Evolutionary conservation across 2,329 filamentous ascomycete genomes (phyloP), one percentile per base, ranked within the genome.

Genomic region (Aureobasidium sp.): DNA sequence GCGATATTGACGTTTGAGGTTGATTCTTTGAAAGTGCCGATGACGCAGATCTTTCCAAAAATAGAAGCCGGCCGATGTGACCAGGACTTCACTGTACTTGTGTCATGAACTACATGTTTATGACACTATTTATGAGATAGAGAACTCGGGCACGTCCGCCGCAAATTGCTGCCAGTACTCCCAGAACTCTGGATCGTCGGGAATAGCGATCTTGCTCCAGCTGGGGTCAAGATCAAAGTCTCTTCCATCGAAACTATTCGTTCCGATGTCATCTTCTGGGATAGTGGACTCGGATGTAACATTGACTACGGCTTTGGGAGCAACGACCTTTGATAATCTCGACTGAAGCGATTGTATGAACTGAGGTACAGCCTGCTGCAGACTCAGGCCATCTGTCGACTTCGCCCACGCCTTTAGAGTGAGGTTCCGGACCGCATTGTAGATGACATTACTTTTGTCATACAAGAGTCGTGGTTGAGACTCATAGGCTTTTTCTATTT

Each of bases 401-500:
- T 36, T 59, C 8, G 41, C 34, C 76, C 78, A 81, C 1, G 78
- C 75, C 59, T 76, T 77, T 1, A 80, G 63, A 2, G 75, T 75
- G 25, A 81, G 66, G 50, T 73, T 75, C 1, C 73, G 71, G 3
- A 80, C 67, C 0, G 78, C 78, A 25, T 75, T 66, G 29, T 77
- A 73, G 6, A 81, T 68, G 0, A 76, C 73, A 49, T 71, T 69
- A 37, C 70, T 73, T 10, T 70, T 69, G 2, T 69, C 64, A 32
- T 73, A 68, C 49, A 78, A 75, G 52, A 62, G 34, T 3, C 72
- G 72, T 0, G 75, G 72, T 60, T 80, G 77, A 57, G 74, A 72
- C 4, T 72, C 68, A 58, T 75, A 81, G 3, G 77, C 70, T 44
- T 74, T 69, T 57, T 77, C 73, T 21, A 82, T 71, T 36, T 78